A percentile compares a stretch with the other conserved stretches of the same genome.
These are phyloP conservation scores for Neophaeococcomyces mojaviensis DNA, from an alignment of 2,329 filamentous ascomycete genomes.

Conservation along the genomic window DNA sequence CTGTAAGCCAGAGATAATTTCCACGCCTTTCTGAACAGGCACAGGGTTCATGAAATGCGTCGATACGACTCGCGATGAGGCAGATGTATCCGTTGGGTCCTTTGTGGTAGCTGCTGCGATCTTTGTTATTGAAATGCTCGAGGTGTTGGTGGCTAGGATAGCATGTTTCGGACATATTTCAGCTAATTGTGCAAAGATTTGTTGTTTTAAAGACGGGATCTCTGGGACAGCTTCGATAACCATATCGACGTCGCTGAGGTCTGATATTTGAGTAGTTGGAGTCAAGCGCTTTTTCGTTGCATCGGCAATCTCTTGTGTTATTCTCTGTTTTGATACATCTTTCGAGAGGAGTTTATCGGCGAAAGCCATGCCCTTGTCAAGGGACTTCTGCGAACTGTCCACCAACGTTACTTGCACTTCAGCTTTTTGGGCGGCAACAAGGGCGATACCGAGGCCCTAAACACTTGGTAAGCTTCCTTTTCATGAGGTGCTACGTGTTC, in stretches of 20 bases:
- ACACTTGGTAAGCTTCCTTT: background rate
- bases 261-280: slow-evolving; percentile 65
- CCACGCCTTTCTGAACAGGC: slow-evolving; percentile 90
- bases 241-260: slow-evolving; percentile 80
- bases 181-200: slow-evolving; percentile 78
- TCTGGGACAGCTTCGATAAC: slow-evolving; percentile 97
- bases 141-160: slow-evolving; percentile 94
- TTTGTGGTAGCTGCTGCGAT: slow-evolving; percentile 78
- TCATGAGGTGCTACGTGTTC: background rate
- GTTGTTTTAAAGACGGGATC: slow-evolving; percentile 76
- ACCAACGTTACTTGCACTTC: slow-evolving; percentile 77
- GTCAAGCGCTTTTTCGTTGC: slow-evolving; percentile 62
- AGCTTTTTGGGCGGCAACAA: slow-evolving; percentile 82
- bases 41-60: slow-evolving; percentile 99
- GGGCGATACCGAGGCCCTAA: slow-evolving; percentile 88
- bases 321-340: slow-evolving; percentile 78
- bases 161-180: slow-evolving; percentile 74
- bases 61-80: slow-evolving; percentile 79
- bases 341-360: slow-evolving; percentile 94
- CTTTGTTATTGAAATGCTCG: slow-evolving; percentile 94
- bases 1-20: slow-evolving; percentile 92
- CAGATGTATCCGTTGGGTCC: slow-evolving; percentile 71
- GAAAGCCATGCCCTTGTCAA: slow-evolving; percentile 85
- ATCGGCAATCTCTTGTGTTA: slow-evolving; percentile 75
- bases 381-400: slow-evolving; percentile 72